Conservation (phyloP, 2,329 filamentous ascomycete genomes). For the Thielaviopsis cerberus region DNA sequence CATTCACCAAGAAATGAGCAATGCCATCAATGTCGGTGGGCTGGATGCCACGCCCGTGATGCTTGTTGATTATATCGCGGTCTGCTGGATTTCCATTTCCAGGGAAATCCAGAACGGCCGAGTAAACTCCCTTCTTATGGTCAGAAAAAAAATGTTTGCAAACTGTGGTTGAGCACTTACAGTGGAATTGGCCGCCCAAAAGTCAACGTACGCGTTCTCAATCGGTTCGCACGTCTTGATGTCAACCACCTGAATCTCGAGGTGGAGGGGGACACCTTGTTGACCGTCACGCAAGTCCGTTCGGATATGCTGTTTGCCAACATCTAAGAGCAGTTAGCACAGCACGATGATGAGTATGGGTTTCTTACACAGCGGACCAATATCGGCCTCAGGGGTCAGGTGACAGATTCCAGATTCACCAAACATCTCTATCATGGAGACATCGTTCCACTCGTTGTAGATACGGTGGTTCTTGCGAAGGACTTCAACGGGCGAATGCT, state of each 20-base stretch:
- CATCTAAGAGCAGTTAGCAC: conserved; percentile 6
- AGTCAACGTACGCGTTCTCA: conserved; percentile 14
- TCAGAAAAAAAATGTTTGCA: too few relatives aligned
- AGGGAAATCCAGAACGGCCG: conserved; percentile 17
- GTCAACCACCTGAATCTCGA: conserved; percentile 15
- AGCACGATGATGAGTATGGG: background rate
- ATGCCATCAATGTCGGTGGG: conserved; percentile 24
- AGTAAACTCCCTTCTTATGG: conserved; percentile 23
- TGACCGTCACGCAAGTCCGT: conserved; percentile 13
- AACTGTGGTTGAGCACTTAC: conserved; percentile 14
- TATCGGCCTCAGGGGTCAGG: conserved; percentile 30
- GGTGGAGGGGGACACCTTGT: conserved; percentile 13
- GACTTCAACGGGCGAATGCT: conserved; percentile 9
- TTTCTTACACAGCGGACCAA: conserved; percentile 27
- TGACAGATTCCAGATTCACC: conserved; percentile 26
- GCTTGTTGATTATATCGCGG: conserved; percentile 18
- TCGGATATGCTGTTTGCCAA: conserved; percentile 13
- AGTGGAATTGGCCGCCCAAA: conserved; percentile 18
- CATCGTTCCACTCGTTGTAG: conserved; percentile 17
- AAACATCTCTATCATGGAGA: conserved; percentile 20
- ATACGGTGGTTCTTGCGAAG: conserved; percentile 23
- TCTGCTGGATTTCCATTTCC: conserved; percentile 27
- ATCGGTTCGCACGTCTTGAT: conserved; percentile 14
- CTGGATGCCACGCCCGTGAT: conserved; percentile 22
- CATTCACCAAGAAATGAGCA: conserved; percentile 25